Base-by-base conservation (phyloP, 2,329 filamentous ascomycete species). In the Colletotrichum sp. region DNA sequence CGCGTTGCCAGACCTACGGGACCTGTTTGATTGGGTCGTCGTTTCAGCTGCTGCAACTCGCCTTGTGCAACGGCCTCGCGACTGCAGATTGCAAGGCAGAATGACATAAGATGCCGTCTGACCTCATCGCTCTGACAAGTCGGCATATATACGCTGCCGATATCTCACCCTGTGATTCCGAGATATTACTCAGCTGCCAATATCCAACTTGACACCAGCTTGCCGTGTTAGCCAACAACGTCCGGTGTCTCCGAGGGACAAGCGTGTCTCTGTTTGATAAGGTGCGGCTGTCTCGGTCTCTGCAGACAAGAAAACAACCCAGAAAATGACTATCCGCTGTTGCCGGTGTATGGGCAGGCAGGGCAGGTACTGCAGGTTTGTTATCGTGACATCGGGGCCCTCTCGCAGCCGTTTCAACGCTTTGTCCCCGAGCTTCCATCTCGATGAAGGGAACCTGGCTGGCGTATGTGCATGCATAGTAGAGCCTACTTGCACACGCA, bases 11-110 rank as follows among this genome's bases (percentile, higher is more conserved):
- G 36, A 32, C 39, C 59, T 59, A 59, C 18, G 67, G 72, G 44
- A 32, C 36, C 36, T 66, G 15, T n/a, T 34, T 44, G 67, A 49
- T 24, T 60, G 49, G 49, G 67, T 68, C 30, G 32, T 36, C 18
- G 59, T 74, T 74, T 71, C 72, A 74, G 67, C 68, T 74, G 44
- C 72, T 71, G 72, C 72, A 71, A 34, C 32, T 63, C 44, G 59
- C 60, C 59, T 71, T 64, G 67, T 71, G 59, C 34, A 32, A 74
- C 68, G 59, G 13, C 30, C 34, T 49, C 21, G 39, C 66, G 36
- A 68, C 65, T 34, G 26, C 49, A 34, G 62, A 9, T 32, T n/a
- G 44, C 36, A 26, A 28, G 52, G 32, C 44, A 21, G 13, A 36
- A 65, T 64, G 59, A 70, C 57, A 64, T 71, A 63, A 71, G 60